Evolutionary conservation across 148 eudicot genomes (phyloP).

Genomic region (Pouteria glomerata): DNA sequence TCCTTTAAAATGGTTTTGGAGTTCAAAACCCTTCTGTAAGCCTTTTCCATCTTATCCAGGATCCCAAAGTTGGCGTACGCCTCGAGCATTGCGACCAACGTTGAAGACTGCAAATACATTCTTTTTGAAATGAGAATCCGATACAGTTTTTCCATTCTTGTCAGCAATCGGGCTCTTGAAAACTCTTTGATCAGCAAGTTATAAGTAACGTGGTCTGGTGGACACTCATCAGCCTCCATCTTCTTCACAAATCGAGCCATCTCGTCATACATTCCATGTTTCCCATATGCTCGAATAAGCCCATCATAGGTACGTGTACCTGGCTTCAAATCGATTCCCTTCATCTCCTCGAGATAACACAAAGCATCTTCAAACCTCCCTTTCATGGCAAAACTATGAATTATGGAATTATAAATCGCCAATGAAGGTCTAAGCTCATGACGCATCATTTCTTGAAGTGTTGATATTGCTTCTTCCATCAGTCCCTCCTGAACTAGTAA

Average conservation of each 20-base stretch:
- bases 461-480: conserved; percentile 23
- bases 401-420: conserved; percentile 22
- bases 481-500: conserved; percentile 27
- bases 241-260: conserved; percentile 32
- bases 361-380: conserved; percentile 36
- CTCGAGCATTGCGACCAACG: conserved; percentile 41
- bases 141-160: conserved; percentile 37
- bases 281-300: conserved; percentile 33
- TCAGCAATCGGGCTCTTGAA: conserved; percentile 30
- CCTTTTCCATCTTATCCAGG: conserved; percentile 38
- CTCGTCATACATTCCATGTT: conserved; percentile 38
- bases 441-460: conserved; percentile 27
- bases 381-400: conserved; percentile 29
- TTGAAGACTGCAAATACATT: conserved; percentile 30
- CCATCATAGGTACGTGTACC: conserved; percentile 34
- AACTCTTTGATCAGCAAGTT: conserved; percentile 38
- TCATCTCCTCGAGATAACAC: conserved; percentile 36
- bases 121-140: conserved; percentile 25
- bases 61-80: conserved; percentile 36
- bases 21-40: conserved; percentile 20
- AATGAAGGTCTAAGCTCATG: conserved; percentile 15
- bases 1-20: conserved; percentile 25
- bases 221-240: conserved; percentile 30
- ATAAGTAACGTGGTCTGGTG: conserved; percentile 32
- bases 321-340: conserved; percentile 23